Percentiles rank a stretch among this genome's conserved stretches.
These are phyloP conservation scores for Buddleja alternifolia DNA, from an alignment of 257 asterid genomes.

Conservation along the genomic window DNA sequence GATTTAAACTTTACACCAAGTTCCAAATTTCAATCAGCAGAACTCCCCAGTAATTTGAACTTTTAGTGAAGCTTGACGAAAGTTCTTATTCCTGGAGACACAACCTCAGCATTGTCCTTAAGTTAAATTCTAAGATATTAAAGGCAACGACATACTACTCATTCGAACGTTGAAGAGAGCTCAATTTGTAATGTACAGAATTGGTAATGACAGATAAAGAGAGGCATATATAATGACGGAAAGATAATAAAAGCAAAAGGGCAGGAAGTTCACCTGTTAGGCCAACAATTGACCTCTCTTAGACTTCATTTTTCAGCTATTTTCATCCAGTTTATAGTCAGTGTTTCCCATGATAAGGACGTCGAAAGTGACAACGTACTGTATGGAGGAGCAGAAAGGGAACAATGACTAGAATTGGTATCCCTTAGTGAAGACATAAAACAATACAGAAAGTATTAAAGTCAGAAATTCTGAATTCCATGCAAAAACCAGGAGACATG, in stretches of 20 bases:
- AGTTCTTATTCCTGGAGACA: background rate
- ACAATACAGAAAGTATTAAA: background rate
- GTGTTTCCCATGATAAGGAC: conserved; percentile 35
- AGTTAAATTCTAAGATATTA: background rate
- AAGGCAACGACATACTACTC: background rate
- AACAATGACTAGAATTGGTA: background rate
- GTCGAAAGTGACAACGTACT: conserved; percentile 22
- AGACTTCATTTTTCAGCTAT: background rate
- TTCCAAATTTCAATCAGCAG: too few species aligned
- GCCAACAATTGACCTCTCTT: conserved; percentile 5
- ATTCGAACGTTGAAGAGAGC: background rate
- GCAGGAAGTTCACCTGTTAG: background rate
- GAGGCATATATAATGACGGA: background rate
- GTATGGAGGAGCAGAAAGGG: conserved; percentile 28
- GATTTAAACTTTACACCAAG: too few species aligned
- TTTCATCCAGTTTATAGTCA: background rate
- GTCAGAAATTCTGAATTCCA: background rate
- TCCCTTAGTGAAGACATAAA: conserved; percentile 14
- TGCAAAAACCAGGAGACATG: background rate
- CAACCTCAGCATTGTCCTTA: background rate
- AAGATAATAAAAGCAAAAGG: background rate
- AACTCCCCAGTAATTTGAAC: too few species aligned
- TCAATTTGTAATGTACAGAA: background rate
- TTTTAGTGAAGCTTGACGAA: too few species aligned
- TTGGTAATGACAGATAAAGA: background rate